Base-by-base conservation (phyloP, 2,329 filamentous ascomycete genomes). In the Coleophoma cylindrospora region DNA sequence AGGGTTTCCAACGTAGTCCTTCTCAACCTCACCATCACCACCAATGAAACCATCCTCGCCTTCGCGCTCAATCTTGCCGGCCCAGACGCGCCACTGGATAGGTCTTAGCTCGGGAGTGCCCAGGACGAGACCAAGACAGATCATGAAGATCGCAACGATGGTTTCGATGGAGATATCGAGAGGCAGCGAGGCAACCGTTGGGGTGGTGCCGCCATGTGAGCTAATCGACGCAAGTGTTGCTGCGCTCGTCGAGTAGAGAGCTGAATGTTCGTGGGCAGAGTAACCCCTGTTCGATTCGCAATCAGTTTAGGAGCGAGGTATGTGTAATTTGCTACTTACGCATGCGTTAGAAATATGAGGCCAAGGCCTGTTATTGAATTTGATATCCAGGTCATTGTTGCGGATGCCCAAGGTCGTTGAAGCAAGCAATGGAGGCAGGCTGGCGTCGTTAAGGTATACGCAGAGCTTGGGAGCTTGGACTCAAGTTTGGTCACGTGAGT, bases 261-360 rank as follows among this genome's bases (percentile, higher is more conserved):
- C 77, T 7, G 89, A 87, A 72, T 96, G 89, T 72, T 99, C 94
- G 70, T 96, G 88, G 43, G 91, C 91, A 47, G 94, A 99, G 72
- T 97, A 99, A 72, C 91, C 95, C 56, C 94, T 99, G 66, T 46
- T 41, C 43, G 41, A 22, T 27, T 27, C 27, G 27, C 2, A 27
- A 27, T 27, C 27, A 27, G 27, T 27, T 27, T 27, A 7, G 3
- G 27, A 27, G 36, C 40, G 17, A 21, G 17, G n/a, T 6, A 13
- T 41, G 10, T 41, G 13, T 12, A 10, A 19, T 8, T 40, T 43
- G 3, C 40, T 45, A 48, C 88, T 70, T 84, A 96, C 92, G 91
- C 89, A 70, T 96, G 92, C 43, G 84, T 82, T 15, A 96, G 79
- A 57, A 96, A 79, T 49, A 95, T 60, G 12, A 92, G 75, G 56